These are phyloP conservation scores for Lactarius sanguifluus DNA, from an alignment of 768 basidiomycete genomes.

Conservation along the genomic window DNA sequence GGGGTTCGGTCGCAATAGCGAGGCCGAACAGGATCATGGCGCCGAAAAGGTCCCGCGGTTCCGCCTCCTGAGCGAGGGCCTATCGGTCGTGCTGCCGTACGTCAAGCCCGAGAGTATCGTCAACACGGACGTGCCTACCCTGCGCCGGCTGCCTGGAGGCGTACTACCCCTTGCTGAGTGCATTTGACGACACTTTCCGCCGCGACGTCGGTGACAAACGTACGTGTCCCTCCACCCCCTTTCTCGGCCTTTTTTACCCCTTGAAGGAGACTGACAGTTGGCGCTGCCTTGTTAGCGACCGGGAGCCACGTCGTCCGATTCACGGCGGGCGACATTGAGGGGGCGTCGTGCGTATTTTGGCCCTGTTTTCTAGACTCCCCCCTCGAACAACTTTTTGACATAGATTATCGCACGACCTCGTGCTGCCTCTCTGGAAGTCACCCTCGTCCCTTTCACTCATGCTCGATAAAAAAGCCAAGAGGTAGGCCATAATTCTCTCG, in stretches of 20 bases:
- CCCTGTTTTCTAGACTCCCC: neutral
- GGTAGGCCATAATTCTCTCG: constrained; percentile 45
- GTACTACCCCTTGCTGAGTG: constrained; percentile 77
- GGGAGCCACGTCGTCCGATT: constrained; percentile 79
- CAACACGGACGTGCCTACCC: constrained; percentile 50
- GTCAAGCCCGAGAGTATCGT: constrained; percentile 65
- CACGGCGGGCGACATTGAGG: constrained; percentile 50
- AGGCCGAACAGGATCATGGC: neutral
- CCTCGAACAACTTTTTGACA: neutral
- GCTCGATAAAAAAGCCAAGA: constrained; percentile 97
- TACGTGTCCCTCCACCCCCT: constrained; percentile 38
- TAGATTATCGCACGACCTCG: constrained; percentile 74
- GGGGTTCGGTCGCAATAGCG: constrained; percentile 32
- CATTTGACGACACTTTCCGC: constrained; percentile 62
- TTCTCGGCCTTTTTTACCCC: constrained; percentile 9
- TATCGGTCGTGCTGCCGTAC: constrained; percentile 82
- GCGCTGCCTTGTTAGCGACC: constrained; percentile 41
- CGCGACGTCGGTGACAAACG: constrained; percentile 51
- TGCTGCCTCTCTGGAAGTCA: constrained; percentile 97
- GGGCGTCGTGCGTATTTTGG: constrained; percentile 50
- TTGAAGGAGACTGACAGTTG: neutral
- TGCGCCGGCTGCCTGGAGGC: constrained; percentile 68
- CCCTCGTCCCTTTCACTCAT: constrained; percentile 83
- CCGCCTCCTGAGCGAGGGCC: constrained; percentile 80
- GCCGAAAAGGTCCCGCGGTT: constrained; percentile 47